Evolutionary conservation across 306 rosid species (phyloP), one percentile per base, ranked within the genome.

Genomic region (Glycine tomentella): DNA sequence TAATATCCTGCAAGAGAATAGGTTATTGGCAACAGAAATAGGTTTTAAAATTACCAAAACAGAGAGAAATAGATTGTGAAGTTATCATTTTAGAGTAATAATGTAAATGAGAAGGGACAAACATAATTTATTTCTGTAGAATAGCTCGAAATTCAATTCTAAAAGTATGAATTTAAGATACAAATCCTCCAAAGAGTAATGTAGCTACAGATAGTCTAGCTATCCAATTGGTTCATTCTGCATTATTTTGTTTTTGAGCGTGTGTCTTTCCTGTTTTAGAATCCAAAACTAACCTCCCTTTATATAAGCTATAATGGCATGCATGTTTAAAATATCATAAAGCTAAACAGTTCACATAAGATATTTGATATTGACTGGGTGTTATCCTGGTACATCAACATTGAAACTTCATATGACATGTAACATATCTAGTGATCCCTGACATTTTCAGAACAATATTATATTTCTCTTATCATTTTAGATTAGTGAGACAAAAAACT

Each of bases 1-100:
- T 84, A 95, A 84, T 81, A 91, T 88, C 92, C 99, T 95, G 91
- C 86, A 88, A 64, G 49, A 59, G 20, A 84, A 51, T 77, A 51
- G 57, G 75, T 52, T 76, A 74, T 71, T 7, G 80, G 63, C 67
- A 72, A 74, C 25, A 46, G 10, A 20, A 52, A 72, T 53, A 53
- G 12, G 9, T 75, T 62, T 7, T 10, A 4, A n/a, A 68, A 73
- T 9, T 42, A 34, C 12, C 33, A 51, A 51, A 61, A 33, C 9
- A 72, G 2, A 42, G 68, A n/a, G 51, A 52, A 48, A 76, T 25
- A 63, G 6, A 11, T 77, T 77, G 3, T 45, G 11, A 68, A 65
- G 17, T 42, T 34, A 51, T 9, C 51, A 66, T 59, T 48, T 51
- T 58, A 72, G 74, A 68, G 20, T 34, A 20, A 12, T 36, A n/a